Evolutionary conservation across 1,284 basidiomycete species (phyloP).

Genomic region (Ganoderma lucidum): DNA sequence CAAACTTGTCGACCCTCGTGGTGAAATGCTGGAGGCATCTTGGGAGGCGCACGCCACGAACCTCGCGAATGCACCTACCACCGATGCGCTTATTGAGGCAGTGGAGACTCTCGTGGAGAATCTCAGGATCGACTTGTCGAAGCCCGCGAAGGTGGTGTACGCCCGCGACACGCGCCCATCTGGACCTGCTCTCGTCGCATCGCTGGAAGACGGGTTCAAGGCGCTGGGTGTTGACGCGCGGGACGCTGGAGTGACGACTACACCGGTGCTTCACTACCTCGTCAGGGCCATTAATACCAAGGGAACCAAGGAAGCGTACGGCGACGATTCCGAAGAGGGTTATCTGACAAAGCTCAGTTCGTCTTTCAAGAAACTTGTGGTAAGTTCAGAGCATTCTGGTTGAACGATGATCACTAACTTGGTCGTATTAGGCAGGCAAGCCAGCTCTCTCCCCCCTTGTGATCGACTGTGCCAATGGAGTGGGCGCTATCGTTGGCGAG

Average conservation of each 20-base stretch:
- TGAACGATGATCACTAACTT: conserved; percentile 8
- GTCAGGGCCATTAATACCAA: conserved; percentile 92
- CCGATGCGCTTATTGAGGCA: conserved; percentile 75
- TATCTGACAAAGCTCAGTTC: conserved; percentile 89
- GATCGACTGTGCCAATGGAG: conserved; percentile 98
- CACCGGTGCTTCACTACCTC: conserved; percentile 96
- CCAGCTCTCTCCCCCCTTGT: conserved; percentile 68
- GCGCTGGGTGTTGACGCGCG: conserved; percentile 73
- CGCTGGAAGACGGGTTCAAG: conserved; percentile 86
- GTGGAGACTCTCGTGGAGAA: conserved; percentile 72
- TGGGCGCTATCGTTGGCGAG: conserved; percentile 81
- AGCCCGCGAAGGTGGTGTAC: conserved; percentile 87
- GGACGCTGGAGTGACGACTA: conserved; percentile 88
- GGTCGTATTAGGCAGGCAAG: conserved; percentile 61
- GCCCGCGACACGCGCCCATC: conserved; percentile 95
- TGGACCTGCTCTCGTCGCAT: conserved; percentile 81
- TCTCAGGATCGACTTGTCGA: conserved; percentile 81
- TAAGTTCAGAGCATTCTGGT: conserved; percentile 48
- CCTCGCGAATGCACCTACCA: conserved; percentile 87
- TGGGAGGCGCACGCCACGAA: conserved; percentile 94
- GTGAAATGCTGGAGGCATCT: conserved; percentile 98
- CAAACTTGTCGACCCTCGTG: conserved; percentile 96
- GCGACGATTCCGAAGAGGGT: conserved; percentile 85
- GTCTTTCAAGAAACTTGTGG: conserved; percentile 90
- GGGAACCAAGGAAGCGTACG: conserved; percentile 79